These are phyloP conservation scores for Arachis hypogaea DNA, from an alignment of 306 rosid genomes.

Conservation along the genomic window DNA sequence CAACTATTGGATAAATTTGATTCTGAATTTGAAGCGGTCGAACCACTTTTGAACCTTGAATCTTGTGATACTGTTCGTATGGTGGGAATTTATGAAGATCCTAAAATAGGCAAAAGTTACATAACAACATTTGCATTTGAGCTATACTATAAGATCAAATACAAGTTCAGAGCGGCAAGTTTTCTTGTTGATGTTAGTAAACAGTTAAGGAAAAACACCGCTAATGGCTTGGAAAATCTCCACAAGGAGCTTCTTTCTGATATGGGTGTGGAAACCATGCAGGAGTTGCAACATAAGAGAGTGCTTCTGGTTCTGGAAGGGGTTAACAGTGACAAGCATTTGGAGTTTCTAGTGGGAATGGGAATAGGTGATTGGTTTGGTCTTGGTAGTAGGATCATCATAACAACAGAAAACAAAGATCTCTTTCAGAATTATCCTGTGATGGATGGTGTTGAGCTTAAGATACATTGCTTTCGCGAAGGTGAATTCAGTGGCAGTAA, in stretches of 20 bases:
- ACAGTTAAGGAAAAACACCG: neutral
- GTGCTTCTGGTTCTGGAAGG: constrained; percentile 27
- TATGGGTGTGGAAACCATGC: neutral
- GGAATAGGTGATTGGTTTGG: constrained; percentile 6
- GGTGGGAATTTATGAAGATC: constrained; percentile 15
- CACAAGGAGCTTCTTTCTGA: constrained; percentile 2
- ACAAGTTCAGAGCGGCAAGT: neutral
- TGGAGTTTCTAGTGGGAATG: neutral
- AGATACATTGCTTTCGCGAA: neutral
- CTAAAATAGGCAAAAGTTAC: neutral
- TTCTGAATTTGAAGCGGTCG: neutral
- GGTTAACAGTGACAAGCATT: neutral
- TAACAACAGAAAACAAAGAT: neutral
- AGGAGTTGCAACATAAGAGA: neutral
- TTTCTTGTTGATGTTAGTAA: neutral
- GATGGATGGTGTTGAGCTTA: neutral
- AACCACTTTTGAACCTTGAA: neutral
- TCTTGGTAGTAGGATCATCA: constrained; percentile 12
- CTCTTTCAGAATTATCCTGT: neutral
- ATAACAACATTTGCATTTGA: constrained; percentile 15
- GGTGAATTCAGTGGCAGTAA: neutral
- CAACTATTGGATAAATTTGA: neutral
- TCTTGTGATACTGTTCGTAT: neutral
- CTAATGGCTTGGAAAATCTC: neutral
- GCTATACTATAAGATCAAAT: neutral